Conservation (phyloP, 805 yeast genomes). For the Ascoidea asiatica region DNA sequence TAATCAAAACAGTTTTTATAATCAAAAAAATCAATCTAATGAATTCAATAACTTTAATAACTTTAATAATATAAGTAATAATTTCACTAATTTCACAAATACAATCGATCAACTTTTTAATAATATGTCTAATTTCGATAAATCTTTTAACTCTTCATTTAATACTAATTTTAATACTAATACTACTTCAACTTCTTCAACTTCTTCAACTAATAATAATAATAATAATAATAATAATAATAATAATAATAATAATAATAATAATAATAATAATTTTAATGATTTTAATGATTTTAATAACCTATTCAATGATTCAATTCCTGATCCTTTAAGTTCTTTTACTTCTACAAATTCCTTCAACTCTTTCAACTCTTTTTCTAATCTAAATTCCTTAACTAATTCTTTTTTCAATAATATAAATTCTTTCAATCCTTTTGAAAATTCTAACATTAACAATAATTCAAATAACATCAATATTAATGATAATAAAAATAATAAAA, state of each 20-base stretch:
- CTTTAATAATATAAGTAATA: background rate
- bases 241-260: background rate
- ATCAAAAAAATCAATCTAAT: background rate
- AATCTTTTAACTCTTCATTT: background rate
- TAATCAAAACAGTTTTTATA: background rate
- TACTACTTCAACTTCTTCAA: background rate
- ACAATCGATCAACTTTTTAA: background rate
- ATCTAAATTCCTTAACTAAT: background rate
- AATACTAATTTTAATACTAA: background rate
- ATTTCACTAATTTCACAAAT: background rate
- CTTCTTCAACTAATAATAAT: background rate
- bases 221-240: background rate
- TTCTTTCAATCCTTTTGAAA: too few relatives aligned
- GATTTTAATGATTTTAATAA: background rate
- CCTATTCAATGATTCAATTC: background rate
- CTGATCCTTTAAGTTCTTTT: background rate
- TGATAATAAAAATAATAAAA: too few relatives aligned
- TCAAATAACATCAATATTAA: too few relatives aligned
- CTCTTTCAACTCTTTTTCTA: background rate
- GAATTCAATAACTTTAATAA: background rate
- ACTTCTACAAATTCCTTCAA: background rate
- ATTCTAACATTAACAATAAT: too few relatives aligned
- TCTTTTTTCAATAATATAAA: too few relatives aligned
- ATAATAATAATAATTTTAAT: background rate
- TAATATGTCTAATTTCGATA: background rate